These are phyloP conservation scores for Colletotrichum limetticola DNA, from an alignment of 2,329 filamentous ascomycete species.

Conservation along the genomic window DNA sequence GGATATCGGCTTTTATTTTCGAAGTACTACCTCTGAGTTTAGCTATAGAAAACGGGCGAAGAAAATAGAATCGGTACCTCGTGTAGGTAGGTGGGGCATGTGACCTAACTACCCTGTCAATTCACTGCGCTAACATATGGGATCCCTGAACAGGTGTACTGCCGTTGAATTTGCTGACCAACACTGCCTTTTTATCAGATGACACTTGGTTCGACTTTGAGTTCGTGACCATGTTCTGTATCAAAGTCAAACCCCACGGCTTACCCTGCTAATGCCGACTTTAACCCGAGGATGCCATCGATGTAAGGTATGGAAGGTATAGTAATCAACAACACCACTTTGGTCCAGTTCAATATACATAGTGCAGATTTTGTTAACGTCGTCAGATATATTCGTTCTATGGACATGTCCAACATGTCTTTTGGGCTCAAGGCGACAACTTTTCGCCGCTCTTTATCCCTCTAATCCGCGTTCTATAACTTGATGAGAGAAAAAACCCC, in stretches of 20 bases:
- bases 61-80: too few species aligned
- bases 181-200: not conserved
- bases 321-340: not conserved
- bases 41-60: too few species aligned
- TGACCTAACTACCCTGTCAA: too few species aligned
- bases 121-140: too few species aligned
- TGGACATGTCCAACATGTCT: too few species aligned
- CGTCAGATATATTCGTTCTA: not conserved
- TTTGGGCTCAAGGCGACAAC: not conserved
- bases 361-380: not conserved
- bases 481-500: not conserved
- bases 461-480: constrained; percentile 4
- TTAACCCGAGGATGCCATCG: not conserved
- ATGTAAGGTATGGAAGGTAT: not conserved
- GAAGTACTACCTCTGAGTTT: too few species aligned
- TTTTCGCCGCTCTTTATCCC: not conserved
- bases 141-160: too few species aligned
- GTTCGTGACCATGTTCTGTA: not conserved
- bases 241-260: constrained; percentile 11
- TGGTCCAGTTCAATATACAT: not conserved
- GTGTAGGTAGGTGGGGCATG: too few species aligned
- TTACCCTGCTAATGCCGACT: not conserved
- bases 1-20: too few species aligned
- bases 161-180: not conserved
- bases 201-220: constrained; percentile 6